These are phyloP conservation scores for Ceratobasidium papillatum DNA, from an alignment of 1,284 basidiomycete species.

Conservation along the genomic window DNA sequence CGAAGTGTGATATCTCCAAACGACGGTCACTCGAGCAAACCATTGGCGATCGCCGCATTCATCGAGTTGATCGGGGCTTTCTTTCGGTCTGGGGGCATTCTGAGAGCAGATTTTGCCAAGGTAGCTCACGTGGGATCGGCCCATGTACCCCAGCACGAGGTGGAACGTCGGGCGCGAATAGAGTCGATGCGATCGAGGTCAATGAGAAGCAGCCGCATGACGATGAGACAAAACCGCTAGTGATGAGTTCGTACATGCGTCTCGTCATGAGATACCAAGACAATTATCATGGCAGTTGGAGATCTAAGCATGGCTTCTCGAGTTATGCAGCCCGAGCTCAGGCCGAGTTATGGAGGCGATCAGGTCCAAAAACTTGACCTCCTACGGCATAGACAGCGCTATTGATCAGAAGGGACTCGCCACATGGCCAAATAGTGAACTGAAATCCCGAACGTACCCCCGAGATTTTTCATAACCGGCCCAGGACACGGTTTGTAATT, in stretches of 20 bases:
- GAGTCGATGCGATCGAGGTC: neutral
- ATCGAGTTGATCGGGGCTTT: conserved; percentile 8
- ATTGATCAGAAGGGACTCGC: neutral
- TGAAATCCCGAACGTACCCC: neutral
- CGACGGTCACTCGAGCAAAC: neutral
- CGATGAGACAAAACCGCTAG: neutral
- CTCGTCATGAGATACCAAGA: neutral
- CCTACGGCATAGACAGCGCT: neutral
- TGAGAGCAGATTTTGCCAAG: neutral
- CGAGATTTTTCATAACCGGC: neutral
- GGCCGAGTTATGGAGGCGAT: neutral
- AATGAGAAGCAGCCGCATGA: neutral
- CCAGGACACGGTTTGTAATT: neutral
- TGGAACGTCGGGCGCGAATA: neutral
- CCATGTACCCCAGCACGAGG: neutral
- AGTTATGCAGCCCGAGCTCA: neutral
- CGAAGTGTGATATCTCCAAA: neutral
- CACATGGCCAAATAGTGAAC: neutral
- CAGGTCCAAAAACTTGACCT: neutral
- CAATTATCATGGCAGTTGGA: neutral
- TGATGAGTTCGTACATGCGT: too few species aligned
- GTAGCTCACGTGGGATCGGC: neutral
- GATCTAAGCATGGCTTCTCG: neutral
- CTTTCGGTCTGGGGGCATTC: neutral
- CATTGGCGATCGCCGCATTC: conserved; percentile 24